Base-by-base conservation (phyloP, 108 stramenopile genomes). In the Cyclotella atomus region DNA sequence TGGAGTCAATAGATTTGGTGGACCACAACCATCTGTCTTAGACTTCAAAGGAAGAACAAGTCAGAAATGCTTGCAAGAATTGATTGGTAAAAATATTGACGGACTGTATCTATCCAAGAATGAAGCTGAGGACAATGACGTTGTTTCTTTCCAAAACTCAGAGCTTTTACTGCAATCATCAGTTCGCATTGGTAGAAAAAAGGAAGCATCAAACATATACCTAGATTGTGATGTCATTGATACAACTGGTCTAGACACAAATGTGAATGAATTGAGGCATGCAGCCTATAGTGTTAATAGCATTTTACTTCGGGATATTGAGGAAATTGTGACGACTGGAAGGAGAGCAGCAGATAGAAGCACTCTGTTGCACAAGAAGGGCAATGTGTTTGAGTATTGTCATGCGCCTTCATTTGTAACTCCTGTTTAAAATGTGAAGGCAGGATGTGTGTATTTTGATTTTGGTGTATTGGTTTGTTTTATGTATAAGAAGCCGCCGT, bases 201-300 rank as follows among this genome's bases (percentile, higher is more conserved):
- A 56, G n/a, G 35, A 46, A 19, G 32, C 27, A 1, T 21, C 27
- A 0, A 54, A 38, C 14, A 33, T 27, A 29, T 82, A 74, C 68
- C 36, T 82, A 15, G 79, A 80, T 66, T 52, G 76, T 14, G 84
- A 85, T 69, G 84, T 74, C 24, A 85, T 85, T 32, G 84, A 85
- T 35, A 85, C 81, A 4, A 82, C 84, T 10, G 72, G 62, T 35
- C 69, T 85, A 25, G 84, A 85, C 35, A 76, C 81, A 19, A 85
- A 85, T 49, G 63, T 85, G 7, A 62, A 73, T 27, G 44, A 61
- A 9, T 41, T 82, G 30, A 59, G 81, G 10, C 84, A 85, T 52
- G 52, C 60, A 41, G 79, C 68, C 29, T 85, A 75, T 45, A 82
- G 54, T 46, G 24, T 85, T n/a, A 85, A 85, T 69, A 46, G 70